phyloP scores from a whole-genome alignment of 305 asterid genomes.

The Fraxinus nigra region DNA sequence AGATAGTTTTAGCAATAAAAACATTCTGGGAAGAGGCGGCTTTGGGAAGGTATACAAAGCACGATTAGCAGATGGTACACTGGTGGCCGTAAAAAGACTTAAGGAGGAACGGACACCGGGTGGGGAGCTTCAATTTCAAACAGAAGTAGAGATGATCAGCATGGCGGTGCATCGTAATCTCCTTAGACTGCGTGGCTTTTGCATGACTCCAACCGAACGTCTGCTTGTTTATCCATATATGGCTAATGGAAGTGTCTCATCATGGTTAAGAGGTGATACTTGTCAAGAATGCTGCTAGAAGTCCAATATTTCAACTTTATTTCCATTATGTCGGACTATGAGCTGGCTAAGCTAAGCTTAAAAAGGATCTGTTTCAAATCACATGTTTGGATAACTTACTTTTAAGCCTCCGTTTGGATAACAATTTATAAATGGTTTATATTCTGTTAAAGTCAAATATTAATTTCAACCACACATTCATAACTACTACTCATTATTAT shows the following conservation, averaged over 20 bases:
- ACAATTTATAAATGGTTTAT: neutral
- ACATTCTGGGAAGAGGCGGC: conserved; percentile 64
- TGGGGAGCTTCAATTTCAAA: conserved; percentile 67
- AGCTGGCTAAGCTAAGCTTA: neutral
- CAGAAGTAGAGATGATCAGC: conserved; percentile 67
- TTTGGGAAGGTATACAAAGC: conserved; percentile 68
- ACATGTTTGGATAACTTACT: neutral
- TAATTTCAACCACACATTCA: neutral
- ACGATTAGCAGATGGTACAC: conserved; percentile 53
- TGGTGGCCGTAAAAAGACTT: conserved; percentile 62
- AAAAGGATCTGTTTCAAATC: neutral
- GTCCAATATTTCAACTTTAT: neutral
- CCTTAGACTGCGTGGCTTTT: conserved; percentile 54
- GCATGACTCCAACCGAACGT: conserved; percentile 62
- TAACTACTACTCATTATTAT: too few relatives aligned
- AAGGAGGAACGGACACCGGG: conserved; percentile 70
- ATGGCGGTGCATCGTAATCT: conserved; percentile 69
- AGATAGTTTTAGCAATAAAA: conserved; percentile 58
- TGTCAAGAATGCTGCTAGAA: neutral
- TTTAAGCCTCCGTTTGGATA: neutral
- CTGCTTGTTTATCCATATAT: conserved; percentile 59
- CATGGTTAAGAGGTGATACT: conserved; percentile 53
- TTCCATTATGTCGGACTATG: neutral
- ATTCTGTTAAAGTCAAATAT: neutral
- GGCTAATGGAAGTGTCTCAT: conserved; percentile 71